phyloP scores from a whole-genome alignment of 345 rosid genomes.

The Citrus medica region DNA sequence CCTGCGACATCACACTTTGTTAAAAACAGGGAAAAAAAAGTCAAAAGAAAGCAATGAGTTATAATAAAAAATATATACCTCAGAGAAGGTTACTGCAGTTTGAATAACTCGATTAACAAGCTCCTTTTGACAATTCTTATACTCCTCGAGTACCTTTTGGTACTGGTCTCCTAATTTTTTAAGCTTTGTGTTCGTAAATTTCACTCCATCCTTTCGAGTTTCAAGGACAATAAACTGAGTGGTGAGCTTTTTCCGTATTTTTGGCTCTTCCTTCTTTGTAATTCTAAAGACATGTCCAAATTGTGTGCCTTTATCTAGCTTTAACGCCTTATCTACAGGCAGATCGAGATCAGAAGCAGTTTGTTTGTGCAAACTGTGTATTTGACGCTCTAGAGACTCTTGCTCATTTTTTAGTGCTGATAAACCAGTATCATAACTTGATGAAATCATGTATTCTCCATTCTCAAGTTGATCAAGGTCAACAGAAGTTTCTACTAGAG shows the following conservation, averaged over 20 bases:
- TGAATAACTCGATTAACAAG: constrained; percentile 78
- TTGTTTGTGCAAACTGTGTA: constrained; percentile 74
- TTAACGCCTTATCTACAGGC: constrained; percentile 72
- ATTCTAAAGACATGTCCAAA: constrained; percentile 97
- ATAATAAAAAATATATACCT: constrained; percentile 41
- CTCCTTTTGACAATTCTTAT: constrained; percentile 75
- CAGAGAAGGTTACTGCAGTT: constrained; percentile 80
- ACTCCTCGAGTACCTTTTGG: constrained; percentile 84
- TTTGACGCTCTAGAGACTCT: constrained; percentile 70
- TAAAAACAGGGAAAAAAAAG: constrained; percentile 13
- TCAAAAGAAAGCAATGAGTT: constrained; percentile 2
- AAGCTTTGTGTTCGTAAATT: constrained; percentile 91
- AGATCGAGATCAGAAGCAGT: constrained; percentile 87
- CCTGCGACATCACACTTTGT: constrained; percentile 44
- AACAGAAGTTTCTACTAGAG: constrained; percentile 82
- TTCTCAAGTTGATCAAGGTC: constrained; percentile 93
- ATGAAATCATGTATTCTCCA: constrained; percentile 96
- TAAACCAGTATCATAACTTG: constrained; percentile 74
- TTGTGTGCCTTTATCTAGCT: constrained; percentile 90
- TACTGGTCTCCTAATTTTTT: constrained; percentile 86
- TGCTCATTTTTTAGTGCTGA: constrained; percentile 71
- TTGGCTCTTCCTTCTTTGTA: constrained; percentile 98
- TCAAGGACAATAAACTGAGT: constrained; percentile 87
- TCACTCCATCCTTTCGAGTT: constrained; percentile 98
- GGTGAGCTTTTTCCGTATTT: constrained; percentile 85